Evolutionary conservation across 768 basidiomycete species (phyloP).

Genomic region (Tulasnella sp.): DNA sequence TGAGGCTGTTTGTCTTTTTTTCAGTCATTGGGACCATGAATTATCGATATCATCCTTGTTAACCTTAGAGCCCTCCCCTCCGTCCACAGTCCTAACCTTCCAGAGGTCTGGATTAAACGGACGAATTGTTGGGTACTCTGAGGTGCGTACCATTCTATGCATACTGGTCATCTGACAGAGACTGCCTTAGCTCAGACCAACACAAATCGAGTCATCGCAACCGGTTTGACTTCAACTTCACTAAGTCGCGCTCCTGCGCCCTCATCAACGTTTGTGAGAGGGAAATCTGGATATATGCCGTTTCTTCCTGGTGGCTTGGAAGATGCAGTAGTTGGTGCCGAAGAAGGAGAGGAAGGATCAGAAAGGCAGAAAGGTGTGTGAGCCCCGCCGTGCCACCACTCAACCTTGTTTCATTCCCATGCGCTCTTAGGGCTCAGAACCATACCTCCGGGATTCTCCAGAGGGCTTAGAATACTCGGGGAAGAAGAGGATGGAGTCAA

Average conservation of each 20-base stretch:
- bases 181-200: constrained; percentile 46
- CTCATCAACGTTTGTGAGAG: constrained; percentile 78
- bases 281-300: constrained; percentile 88
- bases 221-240: constrained; percentile 80
- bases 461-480: constrained; percentile 26
- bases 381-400: not conserved
- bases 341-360: not conserved
- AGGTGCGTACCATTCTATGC: constrained; percentile 47
- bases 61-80: constrained; percentile 60
- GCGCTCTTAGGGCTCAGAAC: constrained; percentile 19
- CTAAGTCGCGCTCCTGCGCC: constrained; percentile 80
- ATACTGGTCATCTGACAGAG: not conserved
- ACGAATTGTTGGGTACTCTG: constrained; percentile 72
- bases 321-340: constrained; percentile 46
- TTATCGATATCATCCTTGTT: constrained; percentile 62
- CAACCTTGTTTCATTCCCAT: not conserved
- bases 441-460: constrained; percentile 31
- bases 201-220: constrained; percentile 51
- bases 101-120: constrained; percentile 77
- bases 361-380: not conserved
- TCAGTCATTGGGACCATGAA: constrained; percentile 68
- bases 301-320: constrained; percentile 94
- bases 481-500: constrained; percentile 33
- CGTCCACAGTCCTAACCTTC: constrained; percentile 70
- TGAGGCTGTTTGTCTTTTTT: not conserved